These are phyloP conservation scores for Gossypium longicalyx DNA, from an alignment of 345 rosid genomes.

Conservation along the genomic window DNA sequence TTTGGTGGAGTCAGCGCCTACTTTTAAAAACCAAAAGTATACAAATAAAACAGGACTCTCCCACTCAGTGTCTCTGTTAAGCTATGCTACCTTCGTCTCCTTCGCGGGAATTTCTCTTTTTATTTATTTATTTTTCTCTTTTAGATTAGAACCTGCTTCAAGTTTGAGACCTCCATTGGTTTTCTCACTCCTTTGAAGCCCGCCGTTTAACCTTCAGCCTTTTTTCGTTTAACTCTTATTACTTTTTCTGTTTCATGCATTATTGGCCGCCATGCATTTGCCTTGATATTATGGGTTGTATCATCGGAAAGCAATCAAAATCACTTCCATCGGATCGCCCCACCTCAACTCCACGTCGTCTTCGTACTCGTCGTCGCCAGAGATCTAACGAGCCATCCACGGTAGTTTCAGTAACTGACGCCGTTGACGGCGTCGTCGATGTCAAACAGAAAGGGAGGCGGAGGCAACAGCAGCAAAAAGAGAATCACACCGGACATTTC, in stretches of 20 bases:
- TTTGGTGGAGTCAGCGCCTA: too few species aligned
- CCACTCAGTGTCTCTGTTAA: too few species aligned
- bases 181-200: too few species aligned
- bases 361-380: conserved; percentile 20
- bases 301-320: conserved; percentile 35
- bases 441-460: conserved; percentile 23
- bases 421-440: conserved; percentile 18
- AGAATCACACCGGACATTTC: conserved; percentile 35
- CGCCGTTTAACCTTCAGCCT: too few species aligned
- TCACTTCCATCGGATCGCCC: conserved; percentile 20
- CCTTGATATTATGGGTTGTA: conserved; percentile 54
- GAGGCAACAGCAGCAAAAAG: conserved; percentile 28
- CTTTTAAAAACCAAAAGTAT: too few species aligned
- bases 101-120: too few species aligned
- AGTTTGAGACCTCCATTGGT: too few species aligned
- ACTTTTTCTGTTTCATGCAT: background rate
- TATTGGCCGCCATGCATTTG: conserved; percentile 14
- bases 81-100: too few species aligned
- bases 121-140: too few species aligned
- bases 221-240: too few species aligned
- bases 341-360: background rate
- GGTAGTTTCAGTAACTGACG: conserved; percentile 24
- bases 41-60: too few species aligned
- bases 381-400: conserved; percentile 26
- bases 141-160: too few species aligned